A percentile compares a stretch with the other conserved stretches of the same genome.
Conservation (phyloP, 129 eudicot genomes). For the Pulicaria dysenterica region DNA sequence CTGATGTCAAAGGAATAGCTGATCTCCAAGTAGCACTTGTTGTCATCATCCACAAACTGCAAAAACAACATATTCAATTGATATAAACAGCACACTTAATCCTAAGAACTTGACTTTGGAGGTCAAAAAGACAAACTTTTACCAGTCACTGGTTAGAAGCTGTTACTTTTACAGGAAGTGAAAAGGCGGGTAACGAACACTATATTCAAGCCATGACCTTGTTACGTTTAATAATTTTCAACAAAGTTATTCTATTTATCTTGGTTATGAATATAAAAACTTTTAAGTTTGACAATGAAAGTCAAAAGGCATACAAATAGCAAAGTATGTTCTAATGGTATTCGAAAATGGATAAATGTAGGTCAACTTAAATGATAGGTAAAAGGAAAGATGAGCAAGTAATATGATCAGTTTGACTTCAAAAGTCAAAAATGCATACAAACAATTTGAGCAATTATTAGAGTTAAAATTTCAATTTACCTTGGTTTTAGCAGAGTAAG, state of each 20-base stretch:
- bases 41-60: conserved; percentile 88
- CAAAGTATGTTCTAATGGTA: too few relatives aligned
- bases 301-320: background rate
- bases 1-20: conserved; percentile 76
- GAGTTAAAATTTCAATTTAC: conserved; percentile 22
- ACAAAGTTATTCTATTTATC: too few relatives aligned
- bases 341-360: background rate
- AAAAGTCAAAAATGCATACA: conserved; percentile 29
- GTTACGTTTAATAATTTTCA: too few relatives aligned
- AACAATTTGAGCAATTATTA: background rate
- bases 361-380: background rate
- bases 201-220: too few relatives aligned
- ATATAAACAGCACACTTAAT: background rate
- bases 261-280: too few relatives aligned
- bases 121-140: too few relatives aligned
- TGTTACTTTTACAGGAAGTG: too few relatives aligned
- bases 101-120: background rate
- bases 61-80: background rate
- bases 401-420: conserved; percentile 13
- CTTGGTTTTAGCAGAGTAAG: conserved; percentile 63
- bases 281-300: background rate
- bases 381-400: background rate
- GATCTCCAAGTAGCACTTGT: conserved; percentile 85
- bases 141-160: too few relatives aligned
- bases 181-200: too few relatives aligned